phyloP scores from a whole-genome alignment of 2,329 filamentous ascomycete genomes.

The Xylaria digitata region DNA sequence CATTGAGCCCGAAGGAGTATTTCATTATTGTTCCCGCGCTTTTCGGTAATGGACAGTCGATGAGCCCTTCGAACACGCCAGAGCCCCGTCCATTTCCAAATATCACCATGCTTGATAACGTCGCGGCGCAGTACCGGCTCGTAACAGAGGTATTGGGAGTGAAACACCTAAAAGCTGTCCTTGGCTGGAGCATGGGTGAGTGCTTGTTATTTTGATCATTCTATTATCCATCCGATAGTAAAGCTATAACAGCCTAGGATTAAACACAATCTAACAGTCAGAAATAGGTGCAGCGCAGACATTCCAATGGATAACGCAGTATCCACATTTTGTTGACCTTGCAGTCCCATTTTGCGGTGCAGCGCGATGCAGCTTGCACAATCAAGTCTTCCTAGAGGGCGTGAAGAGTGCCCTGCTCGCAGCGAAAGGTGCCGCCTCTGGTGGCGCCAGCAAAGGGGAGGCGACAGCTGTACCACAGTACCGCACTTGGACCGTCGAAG shows the following conservation, averaged over 20 bases:
- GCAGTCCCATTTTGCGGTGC: constrained; percentile 74
- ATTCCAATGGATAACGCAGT: constrained; percentile 72
- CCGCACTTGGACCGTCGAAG: constrained; percentile 63
- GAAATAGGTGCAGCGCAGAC: constrained; percentile 69
- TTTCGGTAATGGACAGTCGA: constrained; percentile 76
- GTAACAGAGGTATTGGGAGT: constrained; percentile 72
- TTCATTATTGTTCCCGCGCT: constrained; percentile 76
- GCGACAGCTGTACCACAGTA: constrained; percentile 53
- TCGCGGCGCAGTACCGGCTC: constrained; percentile 72
- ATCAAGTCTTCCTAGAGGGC: constrained; percentile 72
- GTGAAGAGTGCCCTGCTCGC: constrained; percentile 68
- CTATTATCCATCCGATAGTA: background rate
- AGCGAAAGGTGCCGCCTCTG: constrained; percentile 64
- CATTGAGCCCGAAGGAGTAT: constrained; percentile 64
- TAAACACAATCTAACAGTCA: constrained; percentile 9
- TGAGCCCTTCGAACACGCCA: constrained; percentile 72
- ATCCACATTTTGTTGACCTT: constrained; percentile 73
- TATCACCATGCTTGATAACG: constrained; percentile 75
- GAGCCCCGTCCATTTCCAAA: constrained; percentile 68
- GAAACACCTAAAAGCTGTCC: constrained; percentile 68
- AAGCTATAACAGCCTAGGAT: background rate
- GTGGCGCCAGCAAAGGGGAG: constrained; percentile 61
- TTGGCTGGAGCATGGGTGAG: constrained; percentile 74
- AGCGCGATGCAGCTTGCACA: constrained; percentile 73
- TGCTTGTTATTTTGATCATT: background rate